A percentile compares a stretch with the other conserved stretches of the same genome.
phyloP scores from a whole-genome alignment of 202 grass and related monocot species.

The Schoenoplectus tabernaemontani region DNA sequence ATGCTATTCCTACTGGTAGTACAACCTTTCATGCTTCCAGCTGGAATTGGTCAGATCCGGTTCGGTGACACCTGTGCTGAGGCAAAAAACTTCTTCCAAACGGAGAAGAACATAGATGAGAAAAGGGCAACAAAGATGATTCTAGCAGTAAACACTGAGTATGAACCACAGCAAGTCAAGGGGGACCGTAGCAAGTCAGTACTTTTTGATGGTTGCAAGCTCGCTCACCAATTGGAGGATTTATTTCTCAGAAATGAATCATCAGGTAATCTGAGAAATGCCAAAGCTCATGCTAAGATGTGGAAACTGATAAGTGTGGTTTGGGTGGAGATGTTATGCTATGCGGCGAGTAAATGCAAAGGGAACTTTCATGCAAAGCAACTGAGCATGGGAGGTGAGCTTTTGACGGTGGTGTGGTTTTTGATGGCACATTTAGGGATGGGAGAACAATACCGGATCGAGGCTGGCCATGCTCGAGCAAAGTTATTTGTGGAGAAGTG shows the following conservation, averaged over 20 bases:
- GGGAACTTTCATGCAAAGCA: slow-evolving; percentile 61
- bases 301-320: slow-evolving; percentile 39
- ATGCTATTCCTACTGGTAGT: neutral
- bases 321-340: slow-evolving; percentile 69
- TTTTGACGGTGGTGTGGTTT: slow-evolving; percentile 52
- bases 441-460: slow-evolving; percentile 52
- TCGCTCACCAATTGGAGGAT: slow-evolving; percentile 33
- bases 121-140: neutral
- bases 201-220: slow-evolving; percentile 43
- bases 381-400: slow-evolving; percentile 32
- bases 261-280: too few relatives aligned
- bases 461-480: slow-evolving; percentile 34
- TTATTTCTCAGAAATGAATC: neutral
- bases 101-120: neutral
- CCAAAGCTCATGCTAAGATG: slow-evolving; percentile 14
- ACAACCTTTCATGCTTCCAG: neutral
- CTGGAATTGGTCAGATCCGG: slow-evolving; percentile 21
- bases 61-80: slow-evolving; percentile 21
- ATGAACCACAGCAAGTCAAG: slow-evolving; percentile 22
- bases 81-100: neutral
- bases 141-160: neutral
- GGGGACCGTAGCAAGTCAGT: slow-evolving; percentile 56
- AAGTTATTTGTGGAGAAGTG: slow-evolving; percentile 40
- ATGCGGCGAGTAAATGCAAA: slow-evolving; percentile 40
- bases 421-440: slow-evolving; percentile 62